Evolutionary conservation across 192 early-diverging fungal genomes (phyloP), one percentile per base, ranked within the genome.

Genomic region (Gryganskiella cystojenkinii): DNA sequence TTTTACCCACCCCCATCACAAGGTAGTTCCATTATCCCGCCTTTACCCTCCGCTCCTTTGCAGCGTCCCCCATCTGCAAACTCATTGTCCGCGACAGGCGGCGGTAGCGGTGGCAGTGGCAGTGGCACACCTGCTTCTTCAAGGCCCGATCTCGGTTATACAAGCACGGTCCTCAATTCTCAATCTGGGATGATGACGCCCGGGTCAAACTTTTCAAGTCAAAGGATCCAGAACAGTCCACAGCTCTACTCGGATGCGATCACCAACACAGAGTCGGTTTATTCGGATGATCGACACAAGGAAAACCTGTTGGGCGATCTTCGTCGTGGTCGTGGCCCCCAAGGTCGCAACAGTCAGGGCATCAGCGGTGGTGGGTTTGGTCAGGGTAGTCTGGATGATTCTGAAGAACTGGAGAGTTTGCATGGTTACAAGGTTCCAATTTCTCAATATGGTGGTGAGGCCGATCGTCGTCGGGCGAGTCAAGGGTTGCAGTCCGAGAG

Each of bases 261-360:
- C 11, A 67, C 72, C 1, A 37, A 57, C 11, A 24, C 61, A 0
- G 63, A 73, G 9, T 73, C 71, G 6, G 47, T 59, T 34, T 69
- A 78, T 27, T 78, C 74, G 30, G 66, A 78, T 17, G 74, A 78
- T 52, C 60, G 74, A 14, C 57, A 78, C 25, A 78, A 64, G 33
- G 22, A 33, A 10, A 60, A 69, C 17, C 43, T 78, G 47, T 47
- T 78, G 35, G 74, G 54, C 3, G 74, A 78, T 6, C 34, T 78
- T 17, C 59, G 74, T 1, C 33, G 40, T 22, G 6, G 22, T 11
- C 19, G 24, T 5, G 37, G 37, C 13, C 8, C 20, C 33, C 17
- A 20, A 30, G 28, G 20, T 30, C 7, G 52, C 52, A 31, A 33
- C 52, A 17, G 59, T n/a, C n/a, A n/a, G n/a, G n/a, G n/a, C n/a